Percentiles rank a stretch among this genome's conserved stretches.
phyloP scores from a whole-genome alignment of 2,329 filamentous ascomycete genomes.

The Coniella vitis region DNA sequence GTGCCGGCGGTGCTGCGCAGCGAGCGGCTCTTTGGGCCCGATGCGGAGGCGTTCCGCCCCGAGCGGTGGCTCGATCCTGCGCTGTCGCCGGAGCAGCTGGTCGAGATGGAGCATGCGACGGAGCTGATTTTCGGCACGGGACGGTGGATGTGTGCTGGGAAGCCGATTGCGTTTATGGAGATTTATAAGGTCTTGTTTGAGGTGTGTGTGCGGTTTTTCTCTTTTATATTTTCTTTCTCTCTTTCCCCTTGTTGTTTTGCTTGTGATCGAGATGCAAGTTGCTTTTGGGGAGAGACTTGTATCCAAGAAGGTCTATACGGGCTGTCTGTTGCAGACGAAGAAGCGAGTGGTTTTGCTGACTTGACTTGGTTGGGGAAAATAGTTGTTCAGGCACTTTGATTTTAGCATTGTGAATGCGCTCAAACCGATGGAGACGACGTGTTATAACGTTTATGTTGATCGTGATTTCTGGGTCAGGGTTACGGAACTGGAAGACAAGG shows the following conservation, averaged over 20 bases:
- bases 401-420: slow-evolving; percentile 4
- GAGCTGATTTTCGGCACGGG: slow-evolving; percentile 46
- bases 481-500: too few relatives aligned
- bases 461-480: background rate
- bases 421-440: slow-evolving; percentile 1
- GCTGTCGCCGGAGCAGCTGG: slow-evolving; percentile 23
- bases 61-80: slow-evolving; percentile 38
- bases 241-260: background rate
- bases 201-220: slow-evolving; percentile 20
- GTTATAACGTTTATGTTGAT: slow-evolving; percentile 9
- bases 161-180: slow-evolving; percentile 12
- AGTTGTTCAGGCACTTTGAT: slow-evolving; percentile 12
- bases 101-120: slow-evolving; percentile 37
- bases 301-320: too few relatives aligned
- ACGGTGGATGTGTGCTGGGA: slow-evolving; percentile 10
- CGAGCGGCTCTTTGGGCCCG: slow-evolving; percentile 47
- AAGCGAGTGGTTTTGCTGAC: too few relatives aligned
- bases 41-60: slow-evolving; percentile 39
- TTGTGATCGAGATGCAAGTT: too few relatives aligned
- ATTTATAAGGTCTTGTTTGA: slow-evolving; percentile 25
- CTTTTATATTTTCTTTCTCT: background rate
- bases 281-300: too few relatives aligned
- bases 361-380: too few relatives aligned
- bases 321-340: too few relatives aligned
- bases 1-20: slow-evolving; percentile 57